These are phyloP conservation scores for Cladophialophora carrionii DNA, from an alignment of 2,329 filamentous ascomycete species.

Conservation along the genomic window DNA sequence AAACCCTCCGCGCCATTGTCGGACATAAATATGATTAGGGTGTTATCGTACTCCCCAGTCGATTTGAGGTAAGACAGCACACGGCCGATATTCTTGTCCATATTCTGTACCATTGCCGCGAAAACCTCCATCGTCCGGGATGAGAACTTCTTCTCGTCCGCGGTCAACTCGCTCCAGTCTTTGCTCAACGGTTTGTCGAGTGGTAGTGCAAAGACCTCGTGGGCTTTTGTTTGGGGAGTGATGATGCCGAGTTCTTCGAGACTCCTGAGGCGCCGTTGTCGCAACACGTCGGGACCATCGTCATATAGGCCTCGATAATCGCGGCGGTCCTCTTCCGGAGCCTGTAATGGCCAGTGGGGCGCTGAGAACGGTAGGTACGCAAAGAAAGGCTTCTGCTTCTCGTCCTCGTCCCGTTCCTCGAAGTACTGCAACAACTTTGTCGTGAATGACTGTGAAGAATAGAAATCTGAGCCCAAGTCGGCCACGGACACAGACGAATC, in stretches of 20 bases:
- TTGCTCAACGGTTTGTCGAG: constrained; percentile 20
- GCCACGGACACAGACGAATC: constrained; percentile 12
- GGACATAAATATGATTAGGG: constrained; percentile 47
- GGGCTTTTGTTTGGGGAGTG: constrained; percentile 36
- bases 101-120: constrained; percentile 45
- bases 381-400: constrained; percentile 31
- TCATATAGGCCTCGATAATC: constrained; percentile 65
- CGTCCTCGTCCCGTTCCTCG: constrained; percentile 28
- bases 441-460: constrained; percentile 26
- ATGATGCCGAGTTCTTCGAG: constrained; percentile 63
- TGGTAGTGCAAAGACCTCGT: constrained; percentile 44
- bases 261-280: constrained; percentile 56
- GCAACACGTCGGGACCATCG: constrained; percentile 62
- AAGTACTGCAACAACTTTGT: constrained; percentile 26
- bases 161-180: constrained; percentile 26
- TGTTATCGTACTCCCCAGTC: constrained; percentile 44
- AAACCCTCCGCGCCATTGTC: constrained; percentile 47
- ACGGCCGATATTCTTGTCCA: constrained; percentile 44
- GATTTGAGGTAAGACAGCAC: constrained; percentile 41
- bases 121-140: constrained; percentile 43
- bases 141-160: constrained; percentile 26
- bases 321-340: constrained; percentile 58
- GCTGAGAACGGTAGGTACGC: constrained; percentile 58
- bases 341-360: constrained; percentile 67
- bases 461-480: constrained; percentile 25